These are phyloP conservation scores for Platanthera guangdongensis DNA, from an alignment of 106 monocot species.

Conservation along the genomic window DNA sequence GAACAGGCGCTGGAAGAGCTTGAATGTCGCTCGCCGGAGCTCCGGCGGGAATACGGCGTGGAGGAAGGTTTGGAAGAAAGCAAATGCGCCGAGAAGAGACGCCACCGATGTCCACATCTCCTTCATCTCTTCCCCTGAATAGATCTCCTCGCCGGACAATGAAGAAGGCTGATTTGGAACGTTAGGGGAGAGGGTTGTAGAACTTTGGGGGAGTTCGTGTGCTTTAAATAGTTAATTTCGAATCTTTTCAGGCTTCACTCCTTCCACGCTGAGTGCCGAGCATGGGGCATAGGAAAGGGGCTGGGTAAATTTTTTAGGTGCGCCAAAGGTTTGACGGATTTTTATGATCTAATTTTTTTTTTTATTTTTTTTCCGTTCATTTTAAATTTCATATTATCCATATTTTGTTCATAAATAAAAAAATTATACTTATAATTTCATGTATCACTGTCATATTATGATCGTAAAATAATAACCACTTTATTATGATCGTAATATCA, in stretches of 20 bases:
- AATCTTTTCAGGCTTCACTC: not conserved
- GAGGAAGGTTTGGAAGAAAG: slow-evolving; percentile 54
- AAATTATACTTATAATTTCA: no score
- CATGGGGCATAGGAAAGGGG: not conserved
- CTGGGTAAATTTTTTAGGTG: no score
- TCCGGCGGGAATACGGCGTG: slow-evolving; percentile 52
- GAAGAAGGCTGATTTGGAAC: not conserved
- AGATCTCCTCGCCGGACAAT: not conserved
- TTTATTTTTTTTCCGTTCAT: no score
- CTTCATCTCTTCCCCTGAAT: slow-evolving; percentile 27
- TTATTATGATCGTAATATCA: no score
- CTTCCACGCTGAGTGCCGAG: not conserved
- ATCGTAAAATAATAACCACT: no score
- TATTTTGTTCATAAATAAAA: no score
- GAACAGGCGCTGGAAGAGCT: slow-evolving; percentile 34
- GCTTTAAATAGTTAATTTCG: not conserved
- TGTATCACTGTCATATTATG: no score
- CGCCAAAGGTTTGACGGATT: no score
- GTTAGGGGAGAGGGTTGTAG: not conserved
- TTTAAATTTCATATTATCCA: no score
- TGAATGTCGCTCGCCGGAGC: slow-evolving; percentile 29
- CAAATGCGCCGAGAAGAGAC: slow-evolving; percentile 53
- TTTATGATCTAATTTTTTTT: no score
- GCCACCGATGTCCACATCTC: slow-evolving; percentile 59
- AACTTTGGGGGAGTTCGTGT: not conserved